Base-by-base conservation (phyloP, 2,329 filamentous ascomycete genomes). In the Truncatella angustata region DNA sequence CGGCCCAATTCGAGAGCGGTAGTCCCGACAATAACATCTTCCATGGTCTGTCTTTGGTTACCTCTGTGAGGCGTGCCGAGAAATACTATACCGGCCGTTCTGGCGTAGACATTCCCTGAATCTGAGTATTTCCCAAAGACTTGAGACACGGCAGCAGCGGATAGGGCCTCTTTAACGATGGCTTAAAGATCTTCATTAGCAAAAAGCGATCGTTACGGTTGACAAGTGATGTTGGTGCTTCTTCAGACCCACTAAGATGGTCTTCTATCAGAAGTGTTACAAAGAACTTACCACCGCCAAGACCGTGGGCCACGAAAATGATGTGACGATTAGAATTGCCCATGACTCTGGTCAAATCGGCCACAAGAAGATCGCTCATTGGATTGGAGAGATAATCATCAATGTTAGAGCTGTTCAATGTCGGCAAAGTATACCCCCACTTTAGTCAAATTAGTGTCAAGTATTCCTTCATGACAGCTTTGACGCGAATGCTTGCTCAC, bases 151-250 rank as follows among this genome's bases (percentile, higher is more conserved):
- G 52, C 52, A 14, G 52, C 36, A 14, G 49, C 47, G 20, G 24
- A 37, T 9, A 54, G 42, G 10, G 52, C 52, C 16, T 54, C 52
- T 34, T 54, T 54, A n/a, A 54, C 35, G n/a, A 54, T 32, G 24
- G 24, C 37, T 40, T 40, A 12, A 18, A 40, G 5, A 21, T 21
- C 4, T 40, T 40, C 24, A 40, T 18, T 49, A 36, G 11, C 14
- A 24, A 48, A 12, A 37, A 7, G 9, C 34, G 34, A 7, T 36
- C 2, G 34, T 9, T 9, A 36, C 6, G 5, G n/a, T n/a, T n/a
- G n/a, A n/a, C n/a, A n/a, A n/a, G n/a, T n/a, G n/a, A n/a, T n/a
- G n/a, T n/a, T n/a, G n/a, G n/a, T n/a, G n/a, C n/a, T n/a, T n/a
- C n/a, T n/a, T n/a, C n/a, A n/a, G n/a, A n/a, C n/a, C n/a, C n/a